These are phyloP conservation scores for Arthrinium phaeospermum DNA, from an alignment of 2,329 filamentous ascomycete species.

Conservation along the genomic window DNA sequence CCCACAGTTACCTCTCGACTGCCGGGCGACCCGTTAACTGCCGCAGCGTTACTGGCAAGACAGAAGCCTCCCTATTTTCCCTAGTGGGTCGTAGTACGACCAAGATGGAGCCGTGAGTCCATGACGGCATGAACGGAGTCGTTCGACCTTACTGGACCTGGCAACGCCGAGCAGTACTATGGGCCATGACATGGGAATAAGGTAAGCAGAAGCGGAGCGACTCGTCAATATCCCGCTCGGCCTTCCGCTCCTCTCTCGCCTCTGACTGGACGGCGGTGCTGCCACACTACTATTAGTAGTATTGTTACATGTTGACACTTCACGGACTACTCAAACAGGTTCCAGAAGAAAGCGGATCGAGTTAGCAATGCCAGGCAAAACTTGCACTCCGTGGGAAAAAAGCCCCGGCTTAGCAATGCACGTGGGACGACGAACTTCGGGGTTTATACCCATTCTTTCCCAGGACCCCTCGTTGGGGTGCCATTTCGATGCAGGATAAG, in stretches of 20 bases:
- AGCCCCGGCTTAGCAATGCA: slow-evolving; percentile 10
- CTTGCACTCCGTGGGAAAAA: neutral
- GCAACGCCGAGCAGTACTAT: neutral
- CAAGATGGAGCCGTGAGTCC: neutral
- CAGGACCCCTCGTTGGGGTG: neutral
- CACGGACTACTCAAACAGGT: neutral
- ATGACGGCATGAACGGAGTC: slow-evolving; percentile 7
- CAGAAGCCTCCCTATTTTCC: neutral
- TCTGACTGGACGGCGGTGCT: neutral
- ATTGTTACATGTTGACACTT: neutral
- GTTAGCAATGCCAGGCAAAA: slow-evolving; percentile 1
- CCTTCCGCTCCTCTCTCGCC: neutral
- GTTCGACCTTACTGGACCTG: neutral
- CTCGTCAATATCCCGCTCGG: neutral
- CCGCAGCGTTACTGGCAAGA: neutral
- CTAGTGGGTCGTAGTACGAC: neutral
- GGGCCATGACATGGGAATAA: neutral
- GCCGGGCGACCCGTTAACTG: neutral
- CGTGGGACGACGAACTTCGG: slow-evolving; percentile 1
- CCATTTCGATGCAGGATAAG: neutral
- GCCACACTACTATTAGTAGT: neutral
- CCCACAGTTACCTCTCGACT: neutral
- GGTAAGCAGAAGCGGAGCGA: neutral
- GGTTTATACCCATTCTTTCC: slow-evolving; percentile 7
- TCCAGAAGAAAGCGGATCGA: slow-evolving; percentile 5